Percentiles rank a stretch among this genome's conserved stretches.
phyloP scores from a whole-genome alignment of 306 rosid genomes.

The Acacia acuminata region DNA sequence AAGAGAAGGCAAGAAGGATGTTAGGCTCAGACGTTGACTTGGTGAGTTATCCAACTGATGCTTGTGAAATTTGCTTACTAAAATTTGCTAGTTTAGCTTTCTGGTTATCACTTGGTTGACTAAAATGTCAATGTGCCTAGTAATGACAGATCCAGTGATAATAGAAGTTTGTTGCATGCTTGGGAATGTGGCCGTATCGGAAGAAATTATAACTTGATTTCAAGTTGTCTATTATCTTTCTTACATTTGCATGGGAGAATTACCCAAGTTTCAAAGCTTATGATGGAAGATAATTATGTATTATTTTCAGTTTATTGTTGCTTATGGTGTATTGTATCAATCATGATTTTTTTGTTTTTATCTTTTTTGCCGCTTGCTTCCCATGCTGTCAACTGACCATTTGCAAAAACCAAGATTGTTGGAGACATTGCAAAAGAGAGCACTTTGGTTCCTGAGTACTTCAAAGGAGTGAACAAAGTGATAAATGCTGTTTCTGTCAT shows the following conservation, averaged over 20 bases:
- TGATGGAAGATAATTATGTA: slow-evolving; percentile 21
- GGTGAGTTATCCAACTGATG: slow-evolving; percentile 57
- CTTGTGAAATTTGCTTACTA: slow-evolving; percentile 2
- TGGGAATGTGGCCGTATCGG: slow-evolving; percentile 11
- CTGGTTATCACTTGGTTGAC: slow-evolving; percentile 10
- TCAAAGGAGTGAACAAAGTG: slow-evolving; percentile 86
- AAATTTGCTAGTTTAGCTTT: slow-evolving; percentile 10
- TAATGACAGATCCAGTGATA: background rate
- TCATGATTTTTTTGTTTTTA: background rate
- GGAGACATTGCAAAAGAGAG: slow-evolving; percentile 86
- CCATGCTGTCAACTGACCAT: slow-evolving; percentile 19
- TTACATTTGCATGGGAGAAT: slow-evolving; percentile 7
- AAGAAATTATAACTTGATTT: slow-evolving; percentile 19
- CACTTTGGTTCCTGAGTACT: slow-evolving; percentile 73
- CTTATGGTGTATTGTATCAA: background rate
- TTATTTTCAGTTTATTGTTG: slow-evolving; percentile 15
- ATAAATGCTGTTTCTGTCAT: slow-evolving; percentile 88
- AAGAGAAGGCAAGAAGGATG: slow-evolving; percentile 86
- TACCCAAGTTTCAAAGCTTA: background rate
- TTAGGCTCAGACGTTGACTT: slow-evolving; percentile 83
- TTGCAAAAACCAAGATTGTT: slow-evolving; percentile 55
- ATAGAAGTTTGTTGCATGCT: slow-evolving; percentile 2
- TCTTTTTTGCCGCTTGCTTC: background rate
- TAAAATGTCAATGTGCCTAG: slow-evolving; percentile 5
- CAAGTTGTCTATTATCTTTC: slow-evolving; percentile 9